Percentiles rank a stretch among this genome's conserved stretches.
Conservation (phyloP, 371 early-diverging fungal genomes). For the Mucor circinelloides region DNA sequence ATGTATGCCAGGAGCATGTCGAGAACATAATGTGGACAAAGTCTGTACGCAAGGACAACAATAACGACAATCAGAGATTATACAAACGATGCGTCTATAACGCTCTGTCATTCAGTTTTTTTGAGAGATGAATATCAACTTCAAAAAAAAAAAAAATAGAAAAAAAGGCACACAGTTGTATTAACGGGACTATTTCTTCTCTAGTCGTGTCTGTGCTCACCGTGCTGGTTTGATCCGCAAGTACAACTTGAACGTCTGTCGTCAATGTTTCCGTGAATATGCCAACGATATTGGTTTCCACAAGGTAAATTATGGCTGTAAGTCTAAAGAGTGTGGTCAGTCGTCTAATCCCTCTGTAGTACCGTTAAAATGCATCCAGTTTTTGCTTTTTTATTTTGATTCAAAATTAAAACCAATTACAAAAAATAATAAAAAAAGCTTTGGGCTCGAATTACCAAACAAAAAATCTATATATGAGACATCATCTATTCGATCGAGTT, state of each 20-base stretch:
- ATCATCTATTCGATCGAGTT: background rate
- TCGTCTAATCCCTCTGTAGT: background rate
- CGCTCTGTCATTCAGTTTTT: background rate
- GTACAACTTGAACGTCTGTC: constrained; percentile 99
- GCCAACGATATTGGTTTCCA: constrained; percentile 93
- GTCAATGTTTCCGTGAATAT: constrained; percentile 99
- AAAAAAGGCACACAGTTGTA: background rate
- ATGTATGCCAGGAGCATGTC: background rate
- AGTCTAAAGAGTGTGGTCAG: too few species aligned
- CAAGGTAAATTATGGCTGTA: constrained; percentile 25
- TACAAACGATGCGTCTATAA: background rate
- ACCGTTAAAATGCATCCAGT: background rate
- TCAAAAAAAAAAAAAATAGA: background rate
- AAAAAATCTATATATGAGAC: background rate
- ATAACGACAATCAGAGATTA: background rate
- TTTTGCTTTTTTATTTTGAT: background rate
- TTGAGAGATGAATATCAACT: background rate
- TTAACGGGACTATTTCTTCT: background rate
- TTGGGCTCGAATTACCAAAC: background rate
- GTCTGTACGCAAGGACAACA: background rate
- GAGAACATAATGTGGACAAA: background rate
- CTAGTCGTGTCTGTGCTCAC: constrained; percentile 98
- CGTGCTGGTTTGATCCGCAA: constrained; percentile 99
- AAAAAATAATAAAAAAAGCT: background rate
- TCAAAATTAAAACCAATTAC: background rate